Evolutionary conservation across 2,329 filamentous ascomycete species (phyloP).

Genomic region (Trichoderma atrobrunneum): DNA sequence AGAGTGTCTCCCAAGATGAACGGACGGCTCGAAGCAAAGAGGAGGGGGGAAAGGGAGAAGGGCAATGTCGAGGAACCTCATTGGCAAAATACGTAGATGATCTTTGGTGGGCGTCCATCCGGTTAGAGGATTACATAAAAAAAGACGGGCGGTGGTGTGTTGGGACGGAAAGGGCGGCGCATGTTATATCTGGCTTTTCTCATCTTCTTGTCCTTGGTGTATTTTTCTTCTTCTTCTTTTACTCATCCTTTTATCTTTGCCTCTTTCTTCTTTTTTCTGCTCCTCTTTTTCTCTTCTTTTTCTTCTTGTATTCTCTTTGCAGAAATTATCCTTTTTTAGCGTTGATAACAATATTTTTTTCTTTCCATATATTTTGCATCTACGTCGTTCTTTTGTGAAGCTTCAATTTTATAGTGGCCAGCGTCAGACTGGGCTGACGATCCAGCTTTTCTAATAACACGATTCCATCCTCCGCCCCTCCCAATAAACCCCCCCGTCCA

Average conservation of each 20-base stretch:
- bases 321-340: not conserved
- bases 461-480: not conserved
- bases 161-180: slow-evolving; percentile 4
- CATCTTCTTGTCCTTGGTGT: not conserved
- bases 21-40: not conserved
- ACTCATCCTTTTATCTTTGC: not conserved
- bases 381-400: not conserved
- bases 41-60: not conserved
- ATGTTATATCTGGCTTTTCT: slow-evolving; percentile 3
- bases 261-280: not conserved
- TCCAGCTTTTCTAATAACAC: not conserved
- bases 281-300: not conserved
- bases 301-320: not conserved
- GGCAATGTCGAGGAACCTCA: not conserved
- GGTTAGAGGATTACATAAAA: slow-evolving; percentile 1
- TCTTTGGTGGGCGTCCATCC: slow-evolving; percentile 6
- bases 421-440: not conserved
- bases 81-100: slow-evolving; percentile 8
- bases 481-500: not conserved
- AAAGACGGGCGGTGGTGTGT: not conserved
- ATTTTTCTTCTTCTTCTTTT: not conserved
- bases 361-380: not conserved
- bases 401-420: not conserved
- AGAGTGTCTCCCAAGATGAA: not conserved
- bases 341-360: not conserved